These are phyloP conservation scores for Colletotrichum ledebouriae DNA, from an alignment of 2,329 filamentous ascomycete genomes.

Conservation along the genomic window DNA sequence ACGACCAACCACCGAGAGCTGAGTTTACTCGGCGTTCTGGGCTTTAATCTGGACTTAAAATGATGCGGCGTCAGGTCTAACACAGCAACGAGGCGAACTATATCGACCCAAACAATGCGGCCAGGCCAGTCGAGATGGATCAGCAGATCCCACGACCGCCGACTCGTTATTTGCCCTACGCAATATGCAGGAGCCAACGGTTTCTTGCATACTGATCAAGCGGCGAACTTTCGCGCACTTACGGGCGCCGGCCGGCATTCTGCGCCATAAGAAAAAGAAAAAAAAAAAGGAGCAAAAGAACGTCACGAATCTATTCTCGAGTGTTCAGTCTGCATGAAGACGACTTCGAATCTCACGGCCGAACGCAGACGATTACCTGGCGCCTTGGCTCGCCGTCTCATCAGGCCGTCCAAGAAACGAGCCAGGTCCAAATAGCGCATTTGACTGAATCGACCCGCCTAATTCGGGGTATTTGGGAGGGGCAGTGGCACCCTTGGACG, in stretches of 20 bases:
- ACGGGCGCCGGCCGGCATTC: conserved; percentile 11
- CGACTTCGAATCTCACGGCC: neutral
- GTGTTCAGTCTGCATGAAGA: conserved; percentile 2
- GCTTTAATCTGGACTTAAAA: conserved; percentile 42
- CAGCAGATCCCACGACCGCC: conserved; percentile 7
- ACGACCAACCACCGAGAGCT: conserved; percentile 38
- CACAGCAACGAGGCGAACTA: conserved; percentile 17
- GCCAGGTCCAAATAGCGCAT: conserved; percentile 46
- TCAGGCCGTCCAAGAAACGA: conserved; percentile 29
- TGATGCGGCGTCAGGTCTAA: conserved; percentile 7
- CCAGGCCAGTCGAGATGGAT: conserved; percentile 20
- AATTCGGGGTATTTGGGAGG: conserved; percentile 23
- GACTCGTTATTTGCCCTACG: neutral
- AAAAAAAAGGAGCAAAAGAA: too few species aligned
- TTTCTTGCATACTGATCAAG: conserved; percentile 9
- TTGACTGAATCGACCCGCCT: conserved; percentile 46
- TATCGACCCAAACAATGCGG: conserved; percentile 15
- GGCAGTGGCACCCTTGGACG: conserved; percentile 26
- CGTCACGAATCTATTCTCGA: neutral
- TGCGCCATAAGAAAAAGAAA: too few species aligned
- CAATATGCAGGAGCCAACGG: neutral
- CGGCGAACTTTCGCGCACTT: conserved; percentile 11
- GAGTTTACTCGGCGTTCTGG: conserved; percentile 40
- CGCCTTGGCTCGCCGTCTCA: conserved; percentile 20
- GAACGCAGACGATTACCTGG: neutral